Evolutionary conservation across 331 rosid genomes (phyloP).

Genomic region (Ulmus americana): DNA sequence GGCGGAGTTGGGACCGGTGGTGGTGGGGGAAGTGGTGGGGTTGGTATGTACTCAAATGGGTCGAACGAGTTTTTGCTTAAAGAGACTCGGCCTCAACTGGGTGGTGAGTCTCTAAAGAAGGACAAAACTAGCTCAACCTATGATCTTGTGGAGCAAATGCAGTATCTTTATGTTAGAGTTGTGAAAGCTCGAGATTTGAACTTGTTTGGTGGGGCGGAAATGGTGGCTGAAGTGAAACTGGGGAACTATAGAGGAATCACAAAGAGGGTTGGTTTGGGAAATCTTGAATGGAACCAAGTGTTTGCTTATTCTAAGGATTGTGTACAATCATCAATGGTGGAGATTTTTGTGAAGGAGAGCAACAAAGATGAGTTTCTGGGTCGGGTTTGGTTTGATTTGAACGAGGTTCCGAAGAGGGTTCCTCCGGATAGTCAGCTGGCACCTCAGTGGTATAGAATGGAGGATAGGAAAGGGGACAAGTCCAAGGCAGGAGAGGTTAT

Average conservation of each 20-base stretch:
- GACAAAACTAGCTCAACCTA: conserved; percentile 54
- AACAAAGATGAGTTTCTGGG: conserved; percentile 50
- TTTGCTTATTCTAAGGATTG: conserved; percentile 56
- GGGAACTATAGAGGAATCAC: conserved; percentile 60
- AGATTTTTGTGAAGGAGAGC: conserved; percentile 42
- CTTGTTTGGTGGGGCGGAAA: conserved; percentile 37
- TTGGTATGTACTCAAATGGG: conserved; percentile 23
- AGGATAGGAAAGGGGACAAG: conserved; percentile 53
- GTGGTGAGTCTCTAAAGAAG: conserved; percentile 46
- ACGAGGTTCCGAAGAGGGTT: conserved; percentile 45
- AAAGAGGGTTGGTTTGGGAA: conserved; percentile 29
- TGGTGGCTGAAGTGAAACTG: conserved; percentile 57
- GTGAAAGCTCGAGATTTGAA: conserved; percentile 39
- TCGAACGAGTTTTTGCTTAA: conserved; percentile 44
- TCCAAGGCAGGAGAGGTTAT: conserved; percentile 44
- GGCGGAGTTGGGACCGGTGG: conserved; percentile 23
- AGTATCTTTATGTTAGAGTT: conserved; percentile 49
- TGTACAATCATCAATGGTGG: conserved; percentile 55
- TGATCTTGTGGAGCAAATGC: conserved; percentile 60
- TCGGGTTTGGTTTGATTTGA: conserved; percentile 53
- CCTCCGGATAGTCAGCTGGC: conserved; percentile 60
- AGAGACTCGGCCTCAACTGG: conserved; percentile 54
- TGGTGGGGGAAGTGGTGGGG: conserved; percentile 16
- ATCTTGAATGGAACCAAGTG: conserved; percentile 45
- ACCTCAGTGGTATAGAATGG: conserved; percentile 67